Evolutionary conservation across 2,329 filamentous ascomycete species (phyloP).

Genomic region (Fusarium circinatum): DNA sequence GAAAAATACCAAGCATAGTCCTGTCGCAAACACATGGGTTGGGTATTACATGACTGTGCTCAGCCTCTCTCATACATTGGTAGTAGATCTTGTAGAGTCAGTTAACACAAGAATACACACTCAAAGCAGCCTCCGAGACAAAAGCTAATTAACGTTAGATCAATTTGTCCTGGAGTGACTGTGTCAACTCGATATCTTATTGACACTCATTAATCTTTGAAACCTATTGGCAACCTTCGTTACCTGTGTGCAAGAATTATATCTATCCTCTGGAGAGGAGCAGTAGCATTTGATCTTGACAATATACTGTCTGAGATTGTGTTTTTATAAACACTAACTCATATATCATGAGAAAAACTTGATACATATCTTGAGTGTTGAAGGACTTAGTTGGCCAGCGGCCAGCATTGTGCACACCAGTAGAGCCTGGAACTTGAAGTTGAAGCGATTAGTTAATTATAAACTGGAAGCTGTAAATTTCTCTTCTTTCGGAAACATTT

Average conservation of each 20-base stretch:
- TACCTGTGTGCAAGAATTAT: neutral
- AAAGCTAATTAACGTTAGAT: too few relatives aligned
- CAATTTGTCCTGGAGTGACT: too few relatives aligned
- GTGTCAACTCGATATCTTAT: neutral
- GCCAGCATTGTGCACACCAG: neutral
- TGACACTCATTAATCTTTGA: accelerated
- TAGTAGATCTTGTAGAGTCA: neutral
- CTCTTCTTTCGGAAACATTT: neutral
- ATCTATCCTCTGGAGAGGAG: too few relatives aligned
- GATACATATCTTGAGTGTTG: too few relatives aligned
- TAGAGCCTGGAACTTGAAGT: accelerated
- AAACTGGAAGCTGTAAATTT: too few relatives aligned
- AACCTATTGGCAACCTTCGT: neutral
- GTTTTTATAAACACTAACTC: too few relatives aligned
- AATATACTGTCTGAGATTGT: accelerated
- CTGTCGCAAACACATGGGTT: neutral
- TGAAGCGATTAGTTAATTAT: neutral
- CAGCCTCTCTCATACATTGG: neutral
- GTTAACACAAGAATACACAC: neutral
- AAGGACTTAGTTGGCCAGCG: neutral
- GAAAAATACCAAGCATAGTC: neutral
- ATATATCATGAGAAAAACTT: neutral
- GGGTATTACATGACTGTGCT: neutral
- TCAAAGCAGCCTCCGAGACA: constrained; percentile 19
- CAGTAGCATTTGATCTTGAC: accelerated